Evolutionary conservation across 805 yeast genomes (phyloP).

Genomic region (Yarrowia sp.): DNA sequence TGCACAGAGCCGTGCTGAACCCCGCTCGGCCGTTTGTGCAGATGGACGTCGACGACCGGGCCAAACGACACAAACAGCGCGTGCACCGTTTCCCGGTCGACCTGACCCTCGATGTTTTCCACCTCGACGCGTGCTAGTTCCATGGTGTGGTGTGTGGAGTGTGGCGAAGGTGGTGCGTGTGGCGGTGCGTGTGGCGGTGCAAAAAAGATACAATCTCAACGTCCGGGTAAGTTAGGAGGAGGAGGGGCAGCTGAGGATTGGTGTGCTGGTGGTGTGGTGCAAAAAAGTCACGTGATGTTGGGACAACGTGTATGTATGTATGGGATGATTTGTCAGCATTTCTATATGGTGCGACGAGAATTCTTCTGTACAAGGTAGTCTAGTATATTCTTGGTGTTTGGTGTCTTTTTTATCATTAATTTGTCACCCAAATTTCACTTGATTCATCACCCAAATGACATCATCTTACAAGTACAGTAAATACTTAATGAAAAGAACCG

Average conservation of each 20-base stretch:
- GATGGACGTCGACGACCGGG: slow-evolving; percentile 45
- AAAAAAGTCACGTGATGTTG: slow-evolving; percentile 18
- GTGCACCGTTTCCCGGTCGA: slow-evolving; percentile 43
- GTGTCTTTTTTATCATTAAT: background rate
- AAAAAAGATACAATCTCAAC: background rate
- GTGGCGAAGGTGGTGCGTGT: slow-evolving; percentile 24
- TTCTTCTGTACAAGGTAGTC: too few species aligned
- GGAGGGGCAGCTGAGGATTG: background rate
- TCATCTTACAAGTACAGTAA: too few species aligned
- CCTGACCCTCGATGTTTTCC: slow-evolving; percentile 40
- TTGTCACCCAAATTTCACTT: too few species aligned
- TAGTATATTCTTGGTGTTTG: background rate
- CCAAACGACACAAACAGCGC: slow-evolving; percentile 49
- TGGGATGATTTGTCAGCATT: background rate
- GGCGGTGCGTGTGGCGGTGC: slow-evolving; percentile 19
- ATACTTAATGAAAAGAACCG: too few species aligned
- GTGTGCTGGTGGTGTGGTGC: slow-evolving; percentile 1
- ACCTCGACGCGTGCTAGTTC: slow-evolving; percentile 16
- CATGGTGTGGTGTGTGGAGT: background rate
- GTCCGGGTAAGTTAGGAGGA: slow-evolving; percentile 15
- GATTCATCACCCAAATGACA: too few species aligned
- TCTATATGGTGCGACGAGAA: background rate
- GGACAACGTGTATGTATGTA: background rate
- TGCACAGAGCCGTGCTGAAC: slow-evolving; percentile 47
- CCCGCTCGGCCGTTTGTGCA: slow-evolving; percentile 41